Percentiles rank a stretch among this genome's conserved stretches.
These are phyloP conservation scores for Fusarium napiforme DNA, from an alignment of 2,329 filamentous ascomycete species.

Conservation along the genomic window DNA sequence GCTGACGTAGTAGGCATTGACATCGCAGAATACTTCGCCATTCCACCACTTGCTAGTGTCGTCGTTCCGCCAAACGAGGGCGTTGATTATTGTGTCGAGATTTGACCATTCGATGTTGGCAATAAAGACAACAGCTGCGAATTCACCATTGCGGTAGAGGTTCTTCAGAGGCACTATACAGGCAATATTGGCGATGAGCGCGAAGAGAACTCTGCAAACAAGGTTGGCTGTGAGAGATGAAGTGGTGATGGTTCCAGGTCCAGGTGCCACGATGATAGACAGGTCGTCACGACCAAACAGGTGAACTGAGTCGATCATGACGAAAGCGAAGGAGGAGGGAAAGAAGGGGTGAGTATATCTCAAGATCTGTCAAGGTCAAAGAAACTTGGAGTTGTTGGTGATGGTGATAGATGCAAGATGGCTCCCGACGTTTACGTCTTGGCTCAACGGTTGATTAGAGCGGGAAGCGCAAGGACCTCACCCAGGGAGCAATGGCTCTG, in stretches of 20 bases:
- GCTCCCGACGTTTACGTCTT: constrained; percentile 21
- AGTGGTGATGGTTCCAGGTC: constrained; percentile 41
- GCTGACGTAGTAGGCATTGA: constrained; percentile 61
- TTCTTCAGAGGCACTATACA: constrained; percentile 64
- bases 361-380: constrained; percentile 10
- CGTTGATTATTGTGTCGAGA: constrained; percentile 60
- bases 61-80: constrained; percentile 65
- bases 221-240: constrained; percentile 57
- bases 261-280: constrained; percentile 37
- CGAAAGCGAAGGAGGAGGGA: neutral
- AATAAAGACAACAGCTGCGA: constrained; percentile 64
- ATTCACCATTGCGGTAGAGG: constrained; percentile 64
- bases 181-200: constrained; percentile 56
- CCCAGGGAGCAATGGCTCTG: neutral
- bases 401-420: constrained; percentile 8
- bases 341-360: neutral
- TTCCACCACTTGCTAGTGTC: constrained; percentile 62
- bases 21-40: constrained; percentile 65
- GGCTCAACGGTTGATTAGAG: constrained; percentile 33
- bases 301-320: constrained; percentile 30
- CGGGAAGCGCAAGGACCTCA: constrained; percentile 30
- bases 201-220: constrained; percentile 60
- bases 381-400: constrained; percentile 14
- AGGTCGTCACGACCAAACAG: constrained; percentile 37
- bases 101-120: constrained; percentile 58